phyloP scores from a whole-genome alignment of 495 filamentous ascomycete species.

The Rhizodiscina lignyota region DNA sequence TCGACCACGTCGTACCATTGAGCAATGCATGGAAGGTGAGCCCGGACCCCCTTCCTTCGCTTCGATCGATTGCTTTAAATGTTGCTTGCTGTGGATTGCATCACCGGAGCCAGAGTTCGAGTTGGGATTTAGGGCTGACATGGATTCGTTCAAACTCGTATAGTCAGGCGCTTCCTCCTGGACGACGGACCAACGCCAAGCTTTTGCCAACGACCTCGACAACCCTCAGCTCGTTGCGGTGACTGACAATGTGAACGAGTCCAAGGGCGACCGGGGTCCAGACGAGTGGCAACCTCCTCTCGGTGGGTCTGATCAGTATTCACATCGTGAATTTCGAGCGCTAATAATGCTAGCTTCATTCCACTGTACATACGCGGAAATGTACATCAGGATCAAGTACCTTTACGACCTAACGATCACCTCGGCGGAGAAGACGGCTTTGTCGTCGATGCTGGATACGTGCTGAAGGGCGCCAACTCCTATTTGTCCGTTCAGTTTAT shows the following conservation, averaged over 20 bases:
- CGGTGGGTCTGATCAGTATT: constrained; percentile 15
- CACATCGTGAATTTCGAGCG: background rate
- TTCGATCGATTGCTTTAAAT: no score
- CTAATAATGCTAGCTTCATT: constrained; percentile 27
- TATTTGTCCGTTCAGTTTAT: no score
- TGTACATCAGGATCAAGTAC: constrained; percentile 56
- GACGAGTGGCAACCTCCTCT: constrained; percentile 61
- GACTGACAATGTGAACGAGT: constrained; percentile 54
- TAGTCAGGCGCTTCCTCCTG: constrained; percentile 29
- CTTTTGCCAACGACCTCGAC: constrained; percentile 56
- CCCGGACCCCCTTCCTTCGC: constrained; percentile 8
- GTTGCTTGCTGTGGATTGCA: no score
- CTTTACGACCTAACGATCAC: constrained; percentile 42
- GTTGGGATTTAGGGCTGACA: no score
- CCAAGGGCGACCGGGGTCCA: constrained; percentile 51
- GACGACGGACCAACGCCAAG: constrained; percentile 44
- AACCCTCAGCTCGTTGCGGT: constrained; percentile 59
- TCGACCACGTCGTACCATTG: constrained; percentile 62
- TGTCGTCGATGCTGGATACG: constrained; percentile 45
- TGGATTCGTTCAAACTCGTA: background rate
- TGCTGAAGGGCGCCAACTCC: constrained; percentile 26
- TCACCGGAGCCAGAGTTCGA: no score
- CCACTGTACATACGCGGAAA: constrained; percentile 57
- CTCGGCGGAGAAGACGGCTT: constrained; percentile 41
- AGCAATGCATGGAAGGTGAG: constrained; percentile 57